Conservation (phyloP, 306 rosid species). For the Carpinus fangiana region DNA sequence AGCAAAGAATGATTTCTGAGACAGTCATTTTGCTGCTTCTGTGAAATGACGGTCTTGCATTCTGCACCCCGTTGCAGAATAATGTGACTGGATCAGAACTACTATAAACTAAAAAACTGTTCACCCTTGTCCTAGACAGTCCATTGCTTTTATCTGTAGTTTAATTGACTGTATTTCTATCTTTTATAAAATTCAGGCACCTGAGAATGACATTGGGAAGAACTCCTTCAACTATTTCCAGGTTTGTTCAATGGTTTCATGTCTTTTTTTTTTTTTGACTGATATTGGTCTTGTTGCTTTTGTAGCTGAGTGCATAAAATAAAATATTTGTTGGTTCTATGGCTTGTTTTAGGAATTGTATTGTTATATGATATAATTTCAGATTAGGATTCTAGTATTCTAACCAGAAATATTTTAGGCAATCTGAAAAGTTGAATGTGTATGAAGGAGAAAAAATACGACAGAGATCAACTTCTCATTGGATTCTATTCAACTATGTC, state of each 20-base stretch:
- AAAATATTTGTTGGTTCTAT: background rate
- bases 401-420: background rate
- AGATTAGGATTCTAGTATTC: background rate
- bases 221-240: constrained; percentile 86
- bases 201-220: constrained; percentile 96
- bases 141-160: background rate
- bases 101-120: background rate
- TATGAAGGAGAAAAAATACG: background rate
- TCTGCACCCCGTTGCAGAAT: background rate
- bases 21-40: constrained; percentile 1
- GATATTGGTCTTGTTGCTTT: background rate
- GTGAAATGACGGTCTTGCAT: background rate
- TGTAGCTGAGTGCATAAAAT: background rate
- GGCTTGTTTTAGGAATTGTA: background rate
- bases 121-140: background rate
- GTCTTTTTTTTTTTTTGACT: constrained; percentile 4
- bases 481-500: background rate
- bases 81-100: background rate
- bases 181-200: constrained; percentile 53
- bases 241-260: constrained; percentile 50
- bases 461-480: background rate
- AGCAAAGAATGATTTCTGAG: background rate
- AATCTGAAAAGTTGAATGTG: background rate
- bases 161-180: constrained; percentile 29
- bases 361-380: background rate